These are phyloP conservation scores for Erythrobasidium hasegawianum DNA, from an alignment of 1,284 basidiomycete genomes.

Conservation along the genomic window DNA sequence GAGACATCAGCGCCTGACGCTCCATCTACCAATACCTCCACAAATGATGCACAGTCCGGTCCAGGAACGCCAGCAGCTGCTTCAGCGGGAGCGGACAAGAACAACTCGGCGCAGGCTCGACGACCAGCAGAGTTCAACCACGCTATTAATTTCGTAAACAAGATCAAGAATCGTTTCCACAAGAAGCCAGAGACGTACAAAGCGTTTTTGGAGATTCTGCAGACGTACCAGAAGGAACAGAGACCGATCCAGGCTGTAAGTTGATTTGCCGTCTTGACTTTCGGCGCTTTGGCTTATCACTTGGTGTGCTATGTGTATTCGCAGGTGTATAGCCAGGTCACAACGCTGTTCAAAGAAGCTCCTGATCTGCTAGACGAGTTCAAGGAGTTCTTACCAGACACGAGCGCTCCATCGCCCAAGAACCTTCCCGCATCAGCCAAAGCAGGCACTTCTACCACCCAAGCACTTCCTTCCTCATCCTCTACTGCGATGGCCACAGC, in stretches of 20 bases:
- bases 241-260: conserved; percentile 79
- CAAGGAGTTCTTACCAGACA: conserved; percentile 88
- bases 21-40: too few relatives aligned
- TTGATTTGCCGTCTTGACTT: conserved; percentile 38
- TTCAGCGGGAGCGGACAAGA: not conserved
- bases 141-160: conserved; percentile 97
- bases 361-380: conserved; percentile 93
- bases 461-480: conserved; percentile 5
- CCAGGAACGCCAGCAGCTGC: too few relatives aligned
- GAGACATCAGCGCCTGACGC: too few relatives aligned
- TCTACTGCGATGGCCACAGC: too few relatives aligned
- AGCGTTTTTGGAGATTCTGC: conserved; percentile 94
- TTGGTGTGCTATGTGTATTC: too few relatives aligned
- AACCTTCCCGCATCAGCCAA: not conserved
- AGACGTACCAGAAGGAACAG: conserved; percentile 95
- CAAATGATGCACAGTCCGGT: too few relatives aligned
- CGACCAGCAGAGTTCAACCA: conserved; percentile 84
- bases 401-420: conserved; percentile 15
- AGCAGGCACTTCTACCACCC: conserved; percentile 7
- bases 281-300: too few relatives aligned
- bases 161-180: conserved; percentile 93
- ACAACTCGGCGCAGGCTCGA: conserved; percentile 31
- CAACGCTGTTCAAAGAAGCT: conserved; percentile 83
- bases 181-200: conserved; percentile 94
- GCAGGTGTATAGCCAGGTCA: conserved; percentile 89